A percentile compares a stretch with the other conserved stretches of the same genome.
Evolutionary conservation across 192 early-diverging fungal genomes (phyloP).

Genomic region (Jimgerdemannia flammicorona): DNA sequence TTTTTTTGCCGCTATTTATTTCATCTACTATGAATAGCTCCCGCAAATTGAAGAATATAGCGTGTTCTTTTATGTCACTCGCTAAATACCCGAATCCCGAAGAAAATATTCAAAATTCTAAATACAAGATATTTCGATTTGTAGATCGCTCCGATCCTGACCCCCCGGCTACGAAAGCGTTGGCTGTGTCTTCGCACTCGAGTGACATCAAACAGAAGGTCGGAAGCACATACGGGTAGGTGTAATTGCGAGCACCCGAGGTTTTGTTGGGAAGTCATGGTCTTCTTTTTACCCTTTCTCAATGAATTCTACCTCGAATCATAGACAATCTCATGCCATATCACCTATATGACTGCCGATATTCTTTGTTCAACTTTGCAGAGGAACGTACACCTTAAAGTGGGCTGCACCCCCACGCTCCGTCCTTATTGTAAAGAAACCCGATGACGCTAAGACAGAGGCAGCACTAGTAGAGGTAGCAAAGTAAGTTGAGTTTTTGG

Average conservation of each 20-base stretch:
- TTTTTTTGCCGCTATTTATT: too few species aligned
- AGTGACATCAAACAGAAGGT: slow-evolving; percentile 43
- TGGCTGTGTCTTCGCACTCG: slow-evolving; percentile 18
- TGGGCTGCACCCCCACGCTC: slow-evolving; percentile 67
- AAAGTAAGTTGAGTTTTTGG: slow-evolving; percentile 26
- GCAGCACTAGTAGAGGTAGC: slow-evolving; percentile 62
- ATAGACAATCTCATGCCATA: background rate
- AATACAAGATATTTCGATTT: too few species aligned
- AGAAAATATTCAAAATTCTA: too few species aligned
- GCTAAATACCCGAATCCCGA: too few species aligned
- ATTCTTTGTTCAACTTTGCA: slow-evolving; percentile 7
- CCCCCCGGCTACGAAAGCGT: slow-evolving; percentile 15
- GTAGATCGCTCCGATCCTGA: slow-evolving; percentile 14
- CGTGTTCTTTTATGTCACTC: too few species aligned
- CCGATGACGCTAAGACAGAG: slow-evolving; percentile 61
- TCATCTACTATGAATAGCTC: too few species aligned
- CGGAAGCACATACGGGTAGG: slow-evolving; percentile 49
- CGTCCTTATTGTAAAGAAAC: slow-evolving; percentile 81
- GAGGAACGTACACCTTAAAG: slow-evolving; percentile 43
- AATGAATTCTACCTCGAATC: too few species aligned
- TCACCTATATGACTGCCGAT: background rate
- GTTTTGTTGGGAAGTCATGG: too few species aligned
- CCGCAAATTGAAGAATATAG: too few species aligned
- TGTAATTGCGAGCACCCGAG: background rate
- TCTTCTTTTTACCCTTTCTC: too few species aligned